Percentiles rank a stretch among this genome's conserved stretches.
These are phyloP conservation scores for Xerocomellus amylosporus DNA, from an alignment of 768 basidiomycete species.

Conservation along the genomic window DNA sequence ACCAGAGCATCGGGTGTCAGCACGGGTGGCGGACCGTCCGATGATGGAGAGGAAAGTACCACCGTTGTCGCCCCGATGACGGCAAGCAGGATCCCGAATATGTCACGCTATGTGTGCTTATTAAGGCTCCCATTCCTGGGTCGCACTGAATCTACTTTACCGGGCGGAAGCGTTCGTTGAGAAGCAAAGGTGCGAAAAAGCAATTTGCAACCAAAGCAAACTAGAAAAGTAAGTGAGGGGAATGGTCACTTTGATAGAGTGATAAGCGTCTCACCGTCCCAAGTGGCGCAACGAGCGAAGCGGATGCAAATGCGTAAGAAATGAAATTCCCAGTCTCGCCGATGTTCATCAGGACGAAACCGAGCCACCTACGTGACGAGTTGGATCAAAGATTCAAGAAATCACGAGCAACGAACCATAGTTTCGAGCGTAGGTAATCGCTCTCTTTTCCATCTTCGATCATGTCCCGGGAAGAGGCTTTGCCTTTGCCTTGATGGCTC, in stretches of 20 bases:
- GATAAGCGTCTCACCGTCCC: conserved; percentile 68
- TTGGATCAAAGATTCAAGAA: neutral
- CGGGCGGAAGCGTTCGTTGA: conserved; percentile 79
- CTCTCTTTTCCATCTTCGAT: conserved; percentile 51
- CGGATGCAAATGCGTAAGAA: conserved; percentile 87
- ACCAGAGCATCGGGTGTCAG: conserved; percentile 68
- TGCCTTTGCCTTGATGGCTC: conserved; percentile 4
- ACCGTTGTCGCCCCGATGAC: conserved; percentile 90
- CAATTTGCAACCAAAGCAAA: conserved; percentile 96
- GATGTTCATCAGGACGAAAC: conserved; percentile 84
- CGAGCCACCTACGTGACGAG: conserved; percentile 68
- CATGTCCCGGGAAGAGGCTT: conserved; percentile 18
- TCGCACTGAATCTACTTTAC: conserved; percentile 36
- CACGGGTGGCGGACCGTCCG: conserved; percentile 51
- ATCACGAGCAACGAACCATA: conserved; percentile 57
- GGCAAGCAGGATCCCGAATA: conserved; percentile 76
- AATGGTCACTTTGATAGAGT: neutral
- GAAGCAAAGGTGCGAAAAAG: conserved; percentile 83
- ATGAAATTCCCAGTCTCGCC: conserved; percentile 92
- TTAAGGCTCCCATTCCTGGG: conserved; percentile 13
- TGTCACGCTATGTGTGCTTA: conserved; percentile 53
- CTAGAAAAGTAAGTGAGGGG: conserved; percentile 33
- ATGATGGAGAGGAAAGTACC: conserved; percentile 75
- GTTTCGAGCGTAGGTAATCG: conserved; percentile 77
- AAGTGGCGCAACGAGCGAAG: conserved; percentile 90